Evolutionary conservation across 345 rosid species (phyloP).

Genomic region (Erysimum cheiranthoides): DNA sequence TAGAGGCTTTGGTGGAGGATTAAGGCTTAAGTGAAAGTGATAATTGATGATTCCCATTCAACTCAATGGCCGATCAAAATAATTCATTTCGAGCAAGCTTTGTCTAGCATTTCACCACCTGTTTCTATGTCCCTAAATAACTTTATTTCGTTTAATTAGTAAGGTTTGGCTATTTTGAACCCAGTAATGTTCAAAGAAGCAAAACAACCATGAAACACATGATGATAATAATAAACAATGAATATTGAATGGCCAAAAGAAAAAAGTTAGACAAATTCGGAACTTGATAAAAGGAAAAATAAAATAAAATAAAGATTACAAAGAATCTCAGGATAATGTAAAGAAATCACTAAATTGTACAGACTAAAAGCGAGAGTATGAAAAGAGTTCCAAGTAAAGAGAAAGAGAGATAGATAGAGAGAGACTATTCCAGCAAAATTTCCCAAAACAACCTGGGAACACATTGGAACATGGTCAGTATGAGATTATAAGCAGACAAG

Average conservation of each 20-base stretch:
- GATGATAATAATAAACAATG: neutral
- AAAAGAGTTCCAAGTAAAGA: conserved; percentile 21
- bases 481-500: conserved; percentile 30
- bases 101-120: neutral
- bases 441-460: conserved; percentile 40
- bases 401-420: conserved; percentile 12
- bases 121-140: too few species aligned
- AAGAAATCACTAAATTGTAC: conserved; percentile 45
- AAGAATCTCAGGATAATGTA: conserved; percentile 37
- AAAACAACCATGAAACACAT: neutral
- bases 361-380: conserved; percentile 29
- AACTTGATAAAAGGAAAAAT: neutral
- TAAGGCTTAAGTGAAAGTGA: neutral
- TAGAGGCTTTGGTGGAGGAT: neutral
- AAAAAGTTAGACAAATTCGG: neutral
- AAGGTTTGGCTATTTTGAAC: neutral
- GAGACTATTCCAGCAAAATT: conserved; percentile 41
- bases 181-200: neutral
- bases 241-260: neutral
- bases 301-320: conserved; percentile 23
- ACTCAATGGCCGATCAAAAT: neutral
- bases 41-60: neutral
- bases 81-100: neutral
- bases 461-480: conserved; percentile 43
- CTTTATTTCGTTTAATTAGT: too few species aligned